Base-by-base conservation (phyloP, 768 basidiomycete species). In the Termitomyces sp. region DNA sequence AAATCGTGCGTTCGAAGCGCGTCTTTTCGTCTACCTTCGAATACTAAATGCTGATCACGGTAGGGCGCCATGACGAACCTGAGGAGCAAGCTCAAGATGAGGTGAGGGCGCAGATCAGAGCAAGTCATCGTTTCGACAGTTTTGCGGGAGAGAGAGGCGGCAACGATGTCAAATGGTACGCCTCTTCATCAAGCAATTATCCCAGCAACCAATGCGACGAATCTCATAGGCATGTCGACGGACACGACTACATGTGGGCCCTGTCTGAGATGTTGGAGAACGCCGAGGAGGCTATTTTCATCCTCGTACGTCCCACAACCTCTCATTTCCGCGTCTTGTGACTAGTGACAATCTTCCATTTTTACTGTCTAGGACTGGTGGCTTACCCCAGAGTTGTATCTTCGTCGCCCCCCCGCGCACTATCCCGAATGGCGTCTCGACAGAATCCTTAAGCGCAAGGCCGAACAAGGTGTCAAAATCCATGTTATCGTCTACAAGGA, bases 221-320 rank as follows among this genome's bases (percentile, higher is more conserved):
- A 38, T 29, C 11, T 29, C 49, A 52, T 3, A 86, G 89, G 88
- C 94, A 95, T 70, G 83, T 96, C 51, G 96, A 96, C 67, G 96
- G 96, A 0, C 93, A 97, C 60, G 96, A 98, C 75, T 98, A 96
- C 72, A 91, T 98, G 83, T 98, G 90, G 84, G 96, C 96, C 0
- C 71, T 97, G 40, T 93, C 92, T 1, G 94, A 96, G 74, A 80
- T 96, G 74, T 80, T 98, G n/a, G 90, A 91, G 51, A 83, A 77
- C 38, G 92, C 92, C 3, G 82, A 82, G 60, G 91, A 96, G 69
- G 85, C 75, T 36, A 97, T 98, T 69, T 96, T 93, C 73, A 97
- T 98, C 65, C 67, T 91, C 64, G 95, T 89, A 59, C 6, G 80
- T 42, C 2, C 9, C 43, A 20, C 10, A 38, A 4, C 3, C n/a